Percentiles rank a stretch among this genome's conserved stretches.
phyloP scores from a whole-genome alignment of 2,329 filamentous ascomycete species.

The Pseudohalonectria lignicola region DNA sequence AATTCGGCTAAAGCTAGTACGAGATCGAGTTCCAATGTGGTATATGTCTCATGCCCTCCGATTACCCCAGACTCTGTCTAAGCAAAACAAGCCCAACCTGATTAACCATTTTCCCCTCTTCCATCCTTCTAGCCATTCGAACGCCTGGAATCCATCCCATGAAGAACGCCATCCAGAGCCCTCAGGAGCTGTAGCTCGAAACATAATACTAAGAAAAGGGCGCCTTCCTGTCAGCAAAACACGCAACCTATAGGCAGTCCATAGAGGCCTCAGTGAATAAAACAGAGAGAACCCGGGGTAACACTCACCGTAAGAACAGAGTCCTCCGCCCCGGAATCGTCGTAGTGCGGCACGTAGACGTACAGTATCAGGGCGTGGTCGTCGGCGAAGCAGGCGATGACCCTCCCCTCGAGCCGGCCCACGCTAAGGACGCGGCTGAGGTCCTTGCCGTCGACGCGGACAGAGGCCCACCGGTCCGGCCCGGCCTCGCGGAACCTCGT shows the following conservation, averaged over 20 bases:
- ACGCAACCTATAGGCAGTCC: not conserved
- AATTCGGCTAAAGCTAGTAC: too few relatives aligned
- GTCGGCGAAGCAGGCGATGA: constrained; percentile 84
- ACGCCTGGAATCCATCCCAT: too few relatives aligned
- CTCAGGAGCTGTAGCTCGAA: constrained; percentile 23
- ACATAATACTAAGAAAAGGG: constrained; percentile 23
- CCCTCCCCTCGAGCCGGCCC: constrained; percentile 74
- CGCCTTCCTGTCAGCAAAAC: not conserved
- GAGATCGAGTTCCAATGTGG: too few relatives aligned
- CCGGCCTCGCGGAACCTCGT: constrained; percentile 67
- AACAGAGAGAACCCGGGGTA: not conserved
- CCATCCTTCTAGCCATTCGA: too few relatives aligned
- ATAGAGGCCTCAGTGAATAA: too few relatives aligned
- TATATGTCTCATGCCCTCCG: too few relatives aligned
- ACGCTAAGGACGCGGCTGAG: constrained; percentile 94
- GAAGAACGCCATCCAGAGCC: too few relatives aligned
- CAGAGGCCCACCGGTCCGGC: constrained; percentile 77
- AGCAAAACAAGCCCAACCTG: too few relatives aligned
- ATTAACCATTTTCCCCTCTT: too few relatives aligned
- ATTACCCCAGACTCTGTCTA: too few relatives aligned
- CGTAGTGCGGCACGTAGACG: constrained; percentile 65
- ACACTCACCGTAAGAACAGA: constrained; percentile 62
- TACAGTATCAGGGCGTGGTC: constrained; percentile 75
- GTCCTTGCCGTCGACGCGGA: constrained; percentile 84
- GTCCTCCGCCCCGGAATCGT: constrained; percentile 54